Evolutionary conservation across 2,329 filamentous ascomycete species (phyloP).

Genomic region (Clonostachys solani): DNA sequence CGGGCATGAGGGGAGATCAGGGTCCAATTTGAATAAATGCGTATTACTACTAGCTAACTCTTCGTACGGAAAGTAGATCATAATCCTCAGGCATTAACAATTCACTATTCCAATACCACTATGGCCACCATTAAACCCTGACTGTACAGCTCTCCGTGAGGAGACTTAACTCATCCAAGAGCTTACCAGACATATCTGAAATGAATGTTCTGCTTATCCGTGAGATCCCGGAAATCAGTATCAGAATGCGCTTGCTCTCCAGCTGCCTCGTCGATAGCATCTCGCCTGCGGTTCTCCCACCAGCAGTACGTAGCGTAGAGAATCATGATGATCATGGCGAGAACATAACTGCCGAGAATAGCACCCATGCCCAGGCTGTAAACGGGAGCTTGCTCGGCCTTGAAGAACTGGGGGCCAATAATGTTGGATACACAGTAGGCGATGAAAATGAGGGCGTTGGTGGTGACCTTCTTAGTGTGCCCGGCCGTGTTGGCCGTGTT

Average conservation of each 20-base stretch:
- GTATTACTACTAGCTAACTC: no score
- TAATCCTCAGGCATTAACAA: no score
- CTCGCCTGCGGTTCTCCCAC: constrained; percentile 22
- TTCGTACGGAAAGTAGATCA: no score
- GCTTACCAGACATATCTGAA: neutral
- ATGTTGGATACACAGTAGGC: constrained; percentile 35
- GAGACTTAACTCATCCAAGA: no score
- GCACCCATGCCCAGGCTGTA: constrained; percentile 17
- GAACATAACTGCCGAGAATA: constrained; percentile 13
- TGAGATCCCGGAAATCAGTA: neutral
- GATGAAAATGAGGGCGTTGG: constrained; percentile 39
- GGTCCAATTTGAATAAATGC: no score
- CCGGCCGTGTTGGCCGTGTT: constrained; percentile 21
- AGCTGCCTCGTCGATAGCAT: constrained; percentile 2
- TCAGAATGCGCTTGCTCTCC: neutral
- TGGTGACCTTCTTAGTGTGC: constrained; percentile 33
- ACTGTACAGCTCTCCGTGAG: no score
- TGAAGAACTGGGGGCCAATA: constrained; percentile 33
- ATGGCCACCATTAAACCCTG: no score
- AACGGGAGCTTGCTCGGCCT: constrained; percentile 19
- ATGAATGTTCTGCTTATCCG: constrained; percentile 2
- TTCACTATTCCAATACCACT: neutral
- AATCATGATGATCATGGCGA: constrained; percentile 20
- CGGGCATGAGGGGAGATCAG: no score
- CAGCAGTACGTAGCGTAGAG: constrained; percentile 17